Evolutionary conservation across 768 basidiomycete species (phyloP).

Genomic region (Kondoa malvinella): DNA sequence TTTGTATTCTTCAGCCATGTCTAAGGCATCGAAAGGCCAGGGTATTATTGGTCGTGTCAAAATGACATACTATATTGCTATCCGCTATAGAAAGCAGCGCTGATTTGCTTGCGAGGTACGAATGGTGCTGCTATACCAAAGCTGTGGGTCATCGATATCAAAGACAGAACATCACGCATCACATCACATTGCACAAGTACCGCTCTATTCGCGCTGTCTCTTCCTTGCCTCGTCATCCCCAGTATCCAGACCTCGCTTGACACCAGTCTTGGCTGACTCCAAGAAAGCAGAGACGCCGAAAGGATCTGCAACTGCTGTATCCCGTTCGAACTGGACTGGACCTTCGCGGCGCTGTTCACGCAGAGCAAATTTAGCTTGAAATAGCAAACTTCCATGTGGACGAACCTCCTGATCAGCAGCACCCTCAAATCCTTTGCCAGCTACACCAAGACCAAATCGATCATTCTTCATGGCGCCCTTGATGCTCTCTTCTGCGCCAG

Average conservation of each 20-base stretch:
- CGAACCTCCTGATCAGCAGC: conserved; percentile 56
- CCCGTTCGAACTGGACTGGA: conserved; percentile 97
- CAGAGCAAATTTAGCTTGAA: conserved; percentile 3
- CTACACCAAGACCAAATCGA: conserved; percentile 73
- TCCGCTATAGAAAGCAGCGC: no score
- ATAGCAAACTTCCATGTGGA: neutral
- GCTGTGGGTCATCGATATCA: no score
- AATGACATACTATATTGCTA: no score
- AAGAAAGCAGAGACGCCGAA: conserved; percentile 94
- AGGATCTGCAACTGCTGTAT: conserved; percentile 60
- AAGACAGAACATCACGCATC: neutral
- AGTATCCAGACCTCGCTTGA: conserved; percentile 27
- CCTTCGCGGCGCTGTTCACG: conserved; percentile 51
- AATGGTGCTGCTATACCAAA: no score
- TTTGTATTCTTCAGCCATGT: no score
- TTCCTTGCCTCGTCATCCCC: conserved; percentile 16
- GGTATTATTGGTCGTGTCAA: no score
- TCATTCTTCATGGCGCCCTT: conserved; percentile 78
- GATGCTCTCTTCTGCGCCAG: conserved; percentile 90
- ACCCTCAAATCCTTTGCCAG: conserved; percentile 72
- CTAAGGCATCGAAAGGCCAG: no score
- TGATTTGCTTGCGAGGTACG: no score
- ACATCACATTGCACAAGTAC: neutral
- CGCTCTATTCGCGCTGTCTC: conserved; percentile 17
- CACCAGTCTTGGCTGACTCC: conserved; percentile 66